Evolutionary conservation across 2,329 filamentous ascomycete species (phyloP).

Genomic region (Ceratocystis diversiconidia): DNA sequence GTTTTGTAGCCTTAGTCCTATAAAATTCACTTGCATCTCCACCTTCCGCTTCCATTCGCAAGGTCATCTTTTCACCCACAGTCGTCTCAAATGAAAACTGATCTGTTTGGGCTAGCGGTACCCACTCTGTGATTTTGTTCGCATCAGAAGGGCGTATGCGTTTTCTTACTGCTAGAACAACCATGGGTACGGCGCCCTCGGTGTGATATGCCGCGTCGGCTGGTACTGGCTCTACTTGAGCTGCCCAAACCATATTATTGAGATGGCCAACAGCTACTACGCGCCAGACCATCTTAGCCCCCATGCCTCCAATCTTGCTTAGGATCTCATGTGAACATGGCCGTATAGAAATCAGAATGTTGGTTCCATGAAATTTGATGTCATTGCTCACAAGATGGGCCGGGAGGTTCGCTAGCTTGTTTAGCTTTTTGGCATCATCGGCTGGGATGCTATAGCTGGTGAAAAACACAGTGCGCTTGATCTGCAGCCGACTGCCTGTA

Average conservation of each 20-base stretch:
- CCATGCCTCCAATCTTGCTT: slow-evolving; percentile 74
- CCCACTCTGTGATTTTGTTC: slow-evolving; percentile 69
- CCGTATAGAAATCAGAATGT: slow-evolving; percentile 75
- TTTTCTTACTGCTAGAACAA: slow-evolving; percentile 69
- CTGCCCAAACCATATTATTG: slow-evolving; percentile 80
- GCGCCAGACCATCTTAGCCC: slow-evolving; percentile 70
- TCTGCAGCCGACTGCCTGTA: slow-evolving; percentile 38
- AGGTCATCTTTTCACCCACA: slow-evolving; percentile 72
- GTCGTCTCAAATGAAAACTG: slow-evolving; percentile 66
- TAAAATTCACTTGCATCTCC: slow-evolving; percentile 47
- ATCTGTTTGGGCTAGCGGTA: slow-evolving; percentile 55
- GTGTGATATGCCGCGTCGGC: slow-evolving; percentile 56
- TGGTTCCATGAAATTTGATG: slow-evolving; percentile 71
- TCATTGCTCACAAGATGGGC: slow-evolving; percentile 50
- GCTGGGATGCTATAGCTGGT: slow-evolving; percentile 76
- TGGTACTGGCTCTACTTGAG: slow-evolving; percentile 58
- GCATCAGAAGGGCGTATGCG: slow-evolving; percentile 67
- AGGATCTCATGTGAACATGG: slow-evolving; percentile 59
- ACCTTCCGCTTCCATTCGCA: slow-evolving; percentile 65
- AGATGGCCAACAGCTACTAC: slow-evolving; percentile 61
- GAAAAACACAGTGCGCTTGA: slow-evolving; percentile 81
- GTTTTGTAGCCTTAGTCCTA: slow-evolving; percentile 45
- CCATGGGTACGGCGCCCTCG: slow-evolving; percentile 61
- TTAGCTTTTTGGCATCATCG: slow-evolving; percentile 56
- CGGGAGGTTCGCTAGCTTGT: slow-evolving; percentile 54